Percentiles rank a stretch among this genome's conserved stretches.
Conservation (phyloP, 495 filamentous ascomycete species). For the Neurospora africana region DNA sequence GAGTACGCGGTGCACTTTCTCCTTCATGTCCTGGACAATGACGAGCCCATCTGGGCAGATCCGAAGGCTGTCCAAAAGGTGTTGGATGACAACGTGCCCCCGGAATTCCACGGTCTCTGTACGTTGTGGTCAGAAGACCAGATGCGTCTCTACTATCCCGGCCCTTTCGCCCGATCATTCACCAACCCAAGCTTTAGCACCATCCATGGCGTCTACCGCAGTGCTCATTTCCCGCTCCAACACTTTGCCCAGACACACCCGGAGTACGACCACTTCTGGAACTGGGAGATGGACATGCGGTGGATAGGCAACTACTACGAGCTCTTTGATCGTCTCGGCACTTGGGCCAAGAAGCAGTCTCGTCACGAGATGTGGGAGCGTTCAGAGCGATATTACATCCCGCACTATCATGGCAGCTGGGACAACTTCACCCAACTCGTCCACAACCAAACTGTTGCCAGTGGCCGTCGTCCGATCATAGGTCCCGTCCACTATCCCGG, state of each 20-base stretch:
- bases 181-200: slow-evolving; percentile 49
- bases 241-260: slow-evolving; percentile 83
- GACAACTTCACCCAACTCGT: slow-evolving; percentile 61
- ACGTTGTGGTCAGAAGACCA: slow-evolving; percentile 89
- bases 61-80: slow-evolving; percentile 40
- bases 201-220: slow-evolving; percentile 84
- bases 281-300: slow-evolving; percentile 95
- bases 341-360: slow-evolving; percentile 70
- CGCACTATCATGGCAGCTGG: slow-evolving; percentile 74
- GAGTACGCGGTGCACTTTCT: slow-evolving; percentile 77
- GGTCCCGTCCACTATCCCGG: slow-evolving; percentile 60
- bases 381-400: slow-evolving; percentile 82
- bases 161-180: slow-evolving; percentile 54
- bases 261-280: slow-evolving; percentile 92
- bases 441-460: slow-evolving; percentile 34
- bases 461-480: slow-evolving; percentile 60
- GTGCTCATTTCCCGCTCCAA: slow-evolving; percentile 82
- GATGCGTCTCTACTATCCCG: slow-evolving; percentile 79
- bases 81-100: slow-evolving; percentile 65
- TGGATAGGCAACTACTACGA: slow-evolving; percentile 93
- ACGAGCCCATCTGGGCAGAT: slow-evolving; percentile 54
- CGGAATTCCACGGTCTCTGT: slow-evolving; percentile 78
- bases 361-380: slow-evolving; percentile 86
- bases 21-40: slow-evolving; percentile 62
- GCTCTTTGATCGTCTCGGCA: slow-evolving; percentile 62